These are phyloP conservation scores for Aspergillus baeticus DNA, from an alignment of 495 filamentous ascomycete species.

Conservation along the genomic window DNA sequence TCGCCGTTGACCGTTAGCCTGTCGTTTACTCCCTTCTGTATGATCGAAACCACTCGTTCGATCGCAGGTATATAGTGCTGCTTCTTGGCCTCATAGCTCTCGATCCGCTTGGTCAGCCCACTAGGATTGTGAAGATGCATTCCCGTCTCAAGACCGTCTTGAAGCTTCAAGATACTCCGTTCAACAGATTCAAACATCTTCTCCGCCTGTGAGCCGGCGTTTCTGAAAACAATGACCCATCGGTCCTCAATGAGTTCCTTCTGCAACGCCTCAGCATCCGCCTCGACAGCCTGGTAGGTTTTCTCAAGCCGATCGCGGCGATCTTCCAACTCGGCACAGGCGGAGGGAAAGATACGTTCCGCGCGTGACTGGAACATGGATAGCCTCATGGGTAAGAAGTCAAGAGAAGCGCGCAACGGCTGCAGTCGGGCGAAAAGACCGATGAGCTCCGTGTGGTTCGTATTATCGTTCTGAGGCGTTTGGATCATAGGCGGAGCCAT, in stretches of 20 bases:
- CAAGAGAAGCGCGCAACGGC: slow-evolving; percentile 84
- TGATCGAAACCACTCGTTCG: slow-evolving; percentile 83
- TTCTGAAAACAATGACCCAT: slow-evolving; percentile 92
- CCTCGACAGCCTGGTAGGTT: slow-evolving; percentile 77
- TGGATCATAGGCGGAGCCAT: slow-evolving; percentile 53
- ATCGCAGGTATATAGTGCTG: slow-evolving; percentile 94
- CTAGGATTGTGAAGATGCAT: slow-evolving; percentile 67
- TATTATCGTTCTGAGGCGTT: slow-evolving; percentile 74
- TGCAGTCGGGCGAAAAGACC: slow-evolving; percentile 93
- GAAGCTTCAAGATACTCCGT: slow-evolving; percentile 76
- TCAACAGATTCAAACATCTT: slow-evolving; percentile 94
- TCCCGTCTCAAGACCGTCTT: slow-evolving; percentile 73
- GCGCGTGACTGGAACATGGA: slow-evolving; percentile 80
- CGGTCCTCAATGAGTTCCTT: slow-evolving; percentile 91
- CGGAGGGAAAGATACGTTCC: slow-evolving; percentile 74
- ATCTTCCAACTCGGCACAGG: slow-evolving; percentile 82
- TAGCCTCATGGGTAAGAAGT: slow-evolving; percentile 95
- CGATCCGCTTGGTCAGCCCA: slow-evolving; percentile 72
- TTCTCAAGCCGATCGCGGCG: slow-evolving; percentile 68
- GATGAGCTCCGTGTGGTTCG: slow-evolving; percentile 70
- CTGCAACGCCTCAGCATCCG: slow-evolving; percentile 80
- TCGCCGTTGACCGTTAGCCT: slow-evolving; percentile 93
- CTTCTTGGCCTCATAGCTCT: slow-evolving; percentile 94
- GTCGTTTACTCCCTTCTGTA: slow-evolving; percentile 88
- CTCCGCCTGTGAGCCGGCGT: slow-evolving; percentile 86